phyloP scores from a whole-genome alignment of 2,329 filamentous ascomycete species.

The Diplodia intermedia region DNA sequence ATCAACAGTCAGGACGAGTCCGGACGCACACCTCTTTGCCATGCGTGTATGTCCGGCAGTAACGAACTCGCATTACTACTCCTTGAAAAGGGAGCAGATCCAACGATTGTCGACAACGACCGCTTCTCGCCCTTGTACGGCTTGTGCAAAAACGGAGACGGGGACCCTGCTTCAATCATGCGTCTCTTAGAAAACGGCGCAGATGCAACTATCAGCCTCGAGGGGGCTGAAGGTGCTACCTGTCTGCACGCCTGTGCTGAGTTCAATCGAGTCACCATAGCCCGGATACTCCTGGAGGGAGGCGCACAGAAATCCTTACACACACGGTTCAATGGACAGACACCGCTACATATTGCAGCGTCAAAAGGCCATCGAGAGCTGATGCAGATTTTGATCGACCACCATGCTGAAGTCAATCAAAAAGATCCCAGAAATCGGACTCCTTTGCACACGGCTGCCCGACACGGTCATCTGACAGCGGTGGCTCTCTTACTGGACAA shows the following conservation, averaged over 20 bases:
- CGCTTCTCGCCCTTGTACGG: neutral
- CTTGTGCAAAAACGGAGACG: neutral
- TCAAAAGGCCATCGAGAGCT: neutral
- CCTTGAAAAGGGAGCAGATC: neutral
- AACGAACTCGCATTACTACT: neutral
- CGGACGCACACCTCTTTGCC: neutral
- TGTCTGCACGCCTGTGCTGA: neutral
- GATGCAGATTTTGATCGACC: neutral
- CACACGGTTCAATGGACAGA: neutral
- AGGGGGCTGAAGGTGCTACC: neutral
- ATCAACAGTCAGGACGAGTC: neutral
- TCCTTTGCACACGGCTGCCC: neutral
- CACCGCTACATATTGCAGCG: neutral
- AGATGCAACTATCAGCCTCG: neutral
- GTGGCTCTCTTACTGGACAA: neutral
- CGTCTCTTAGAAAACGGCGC: neutral
- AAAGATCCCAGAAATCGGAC: neutral
- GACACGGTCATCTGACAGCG: fast-evolving
- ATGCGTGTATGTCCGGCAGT: neutral
- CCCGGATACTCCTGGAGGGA: neutral
- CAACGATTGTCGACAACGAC: neutral
- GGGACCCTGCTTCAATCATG: neutral
- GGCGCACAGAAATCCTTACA: neutral
- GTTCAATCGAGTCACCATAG: neutral
- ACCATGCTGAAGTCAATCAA: neutral